Evolutionary conservation across 108 stramenopile species (phyloP).

Genomic region (Chaetoceros tenuissimus): DNA sequence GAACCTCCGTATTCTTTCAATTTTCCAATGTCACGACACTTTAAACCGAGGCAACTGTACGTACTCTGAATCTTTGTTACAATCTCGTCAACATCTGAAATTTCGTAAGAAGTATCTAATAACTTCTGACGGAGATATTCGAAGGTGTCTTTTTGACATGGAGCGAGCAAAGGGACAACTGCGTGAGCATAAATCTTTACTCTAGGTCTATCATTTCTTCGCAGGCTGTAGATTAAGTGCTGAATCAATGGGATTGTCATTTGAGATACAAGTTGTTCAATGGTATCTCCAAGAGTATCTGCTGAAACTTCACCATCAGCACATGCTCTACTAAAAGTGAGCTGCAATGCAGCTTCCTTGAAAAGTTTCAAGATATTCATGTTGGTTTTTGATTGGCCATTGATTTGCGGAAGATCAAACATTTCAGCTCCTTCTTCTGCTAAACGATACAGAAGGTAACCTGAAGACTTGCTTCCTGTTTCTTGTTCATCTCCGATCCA

Average conservation of each 20-base stretch:
- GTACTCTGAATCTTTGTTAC: constrained; percentile 36
- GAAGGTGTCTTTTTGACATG: constrained; percentile 40
- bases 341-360: constrained; percentile 65
- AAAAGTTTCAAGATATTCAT: constrained; percentile 58
- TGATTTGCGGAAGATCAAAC: constrained; percentile 30
- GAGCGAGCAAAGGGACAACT: constrained; percentile 54
- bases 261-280: constrained; percentile 50
- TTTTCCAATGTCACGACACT: constrained; percentile 72
- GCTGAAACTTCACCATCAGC: constrained; percentile 34
- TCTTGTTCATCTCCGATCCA: constrained; percentile 80
- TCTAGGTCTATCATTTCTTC: constrained; percentile 32
- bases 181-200: constrained; percentile 62
- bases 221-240: constrained; percentile 44
- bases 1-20: too few relatives aligned
- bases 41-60: constrained; percentile 63
- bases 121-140: constrained; percentile 43
- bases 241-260: constrained; percentile 69
- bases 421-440: constrained; percentile 52
- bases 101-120: constrained; percentile 26
- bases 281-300: constrained; percentile 29
- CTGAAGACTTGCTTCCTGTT: constrained; percentile 48
- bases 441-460: constrained; percentile 68
- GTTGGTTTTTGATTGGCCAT: constrained; percentile 57
- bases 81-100: constrained; percentile 39
- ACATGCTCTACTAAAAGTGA: constrained; percentile 61